Conservation (phyloP, 371 early-diverging fungal species). For the Rhizopus delemar region DNA sequence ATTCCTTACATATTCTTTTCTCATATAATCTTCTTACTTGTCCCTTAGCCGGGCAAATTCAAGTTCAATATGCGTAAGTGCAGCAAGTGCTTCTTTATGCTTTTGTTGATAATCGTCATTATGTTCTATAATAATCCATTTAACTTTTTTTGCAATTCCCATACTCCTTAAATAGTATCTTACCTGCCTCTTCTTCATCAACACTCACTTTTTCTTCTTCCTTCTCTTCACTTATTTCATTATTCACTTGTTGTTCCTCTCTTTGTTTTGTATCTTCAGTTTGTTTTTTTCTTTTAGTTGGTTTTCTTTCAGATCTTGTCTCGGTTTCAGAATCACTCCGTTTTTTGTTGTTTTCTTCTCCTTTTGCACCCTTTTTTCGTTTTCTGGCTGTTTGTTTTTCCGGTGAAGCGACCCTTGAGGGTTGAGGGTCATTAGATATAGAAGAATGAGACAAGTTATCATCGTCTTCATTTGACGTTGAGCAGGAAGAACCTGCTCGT, state of each 20-base stretch:
- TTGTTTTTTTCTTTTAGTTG: slow-evolving; percentile 13
- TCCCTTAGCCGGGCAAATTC: slow-evolving; percentile 54
- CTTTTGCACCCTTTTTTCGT: slow-evolving; percentile 10
- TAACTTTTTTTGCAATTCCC: background rate
- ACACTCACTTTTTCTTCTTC: slow-evolving; percentile 8
- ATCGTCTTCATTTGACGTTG: slow-evolving; percentile 33
- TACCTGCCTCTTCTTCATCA: slow-evolving; percentile 12
- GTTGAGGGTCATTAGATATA: slow-evolving; percentile 44
- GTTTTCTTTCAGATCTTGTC: slow-evolving; percentile 11
- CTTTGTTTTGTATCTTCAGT: slow-evolving; percentile 3
- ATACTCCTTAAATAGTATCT: background rate
- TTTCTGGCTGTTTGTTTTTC: slow-evolving; percentile 29
- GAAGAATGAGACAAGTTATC: slow-evolving; percentile 43
- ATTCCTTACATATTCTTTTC: background rate
- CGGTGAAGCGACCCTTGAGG: slow-evolving; percentile 41
- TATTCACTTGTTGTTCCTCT: slow-evolving; percentile 8
- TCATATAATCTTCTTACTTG: slow-evolving; percentile 5
- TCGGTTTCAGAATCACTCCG: slow-evolving; percentile 4
- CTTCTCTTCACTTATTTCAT: slow-evolving; percentile 5
- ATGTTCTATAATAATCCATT: slow-evolving; percentile 5
- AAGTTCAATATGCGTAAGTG: slow-evolving; percentile 53
- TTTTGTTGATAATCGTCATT: slow-evolving; percentile 36
- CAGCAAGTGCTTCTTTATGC: slow-evolving; percentile 53
- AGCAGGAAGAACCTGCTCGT: slow-evolving; percentile 32
- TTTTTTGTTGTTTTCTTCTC: slow-evolving; percentile 4